A percentile compares a stretch with the other conserved stretches of the same genome.
phyloP scores from a whole-genome alignment of 1,139 yeast species.

The Diutina neorugosa region DNA sequence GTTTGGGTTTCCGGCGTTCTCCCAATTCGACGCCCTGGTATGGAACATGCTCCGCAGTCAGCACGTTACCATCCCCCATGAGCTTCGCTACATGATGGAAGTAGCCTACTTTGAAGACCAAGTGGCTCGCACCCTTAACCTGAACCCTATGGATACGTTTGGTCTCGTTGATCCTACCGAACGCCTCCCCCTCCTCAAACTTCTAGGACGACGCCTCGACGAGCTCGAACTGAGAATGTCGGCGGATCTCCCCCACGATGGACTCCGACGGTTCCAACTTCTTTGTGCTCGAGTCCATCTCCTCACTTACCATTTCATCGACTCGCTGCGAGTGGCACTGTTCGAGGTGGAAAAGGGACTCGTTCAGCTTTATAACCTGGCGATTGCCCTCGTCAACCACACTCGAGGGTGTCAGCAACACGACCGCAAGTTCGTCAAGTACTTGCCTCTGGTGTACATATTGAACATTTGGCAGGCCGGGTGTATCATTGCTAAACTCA shows the following conservation, averaged over 20 bases:
- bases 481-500: constrained; percentile 66
- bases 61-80: constrained; percentile 36
- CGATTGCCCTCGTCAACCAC: constrained; percentile 59
- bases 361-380: constrained; percentile 67
- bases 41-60: background rate
- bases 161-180: constrained; percentile 60
- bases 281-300: constrained; percentile 69
- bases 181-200: constrained; percentile 59
- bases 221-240: constrained; percentile 48
- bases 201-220: constrained; percentile 59
- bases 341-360: constrained; percentile 66
- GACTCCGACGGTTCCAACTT: constrained; percentile 55
- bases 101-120: constrained; percentile 82
- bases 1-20: constrained; percentile 90
- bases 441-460: constrained; percentile 74
- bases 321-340: constrained; percentile 38
- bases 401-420: constrained; percentile 47
- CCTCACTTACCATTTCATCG: constrained; percentile 71
- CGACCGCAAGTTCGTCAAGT: constrained; percentile 54
- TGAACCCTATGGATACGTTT: constrained; percentile 55
- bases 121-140: constrained; percentile 63
- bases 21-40: constrained; percentile 34
- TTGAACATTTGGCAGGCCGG: constrained; percentile 87
- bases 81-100: constrained; percentile 63
- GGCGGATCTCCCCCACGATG: constrained; percentile 31